Evolutionary conservation across 192 early-diverging fungal species (phyloP).

Genomic region (Phycomyces blakesleeanus): DNA sequence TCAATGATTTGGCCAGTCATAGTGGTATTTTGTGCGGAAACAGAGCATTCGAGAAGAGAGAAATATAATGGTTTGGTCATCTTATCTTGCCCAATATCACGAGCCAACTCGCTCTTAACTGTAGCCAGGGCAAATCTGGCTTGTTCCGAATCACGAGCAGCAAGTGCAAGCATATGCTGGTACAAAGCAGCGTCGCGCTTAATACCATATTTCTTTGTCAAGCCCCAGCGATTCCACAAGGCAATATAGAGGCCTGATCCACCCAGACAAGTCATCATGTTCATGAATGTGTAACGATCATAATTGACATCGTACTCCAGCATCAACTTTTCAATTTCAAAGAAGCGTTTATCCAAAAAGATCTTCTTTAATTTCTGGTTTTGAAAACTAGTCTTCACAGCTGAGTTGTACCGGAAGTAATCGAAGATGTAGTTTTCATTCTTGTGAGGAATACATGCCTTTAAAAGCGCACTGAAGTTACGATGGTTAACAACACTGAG

Average conservation of each 20-base stretch:
- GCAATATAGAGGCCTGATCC: constrained; percentile 20
- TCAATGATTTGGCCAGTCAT: constrained; percentile 17
- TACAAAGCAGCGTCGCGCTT: constrained; percentile 27
- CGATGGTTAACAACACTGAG: constrained; percentile 15
- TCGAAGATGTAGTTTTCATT: constrained; percentile 19
- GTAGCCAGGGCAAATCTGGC: constrained; percentile 29
- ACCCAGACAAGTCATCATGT: constrained; percentile 33
- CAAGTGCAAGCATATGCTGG: constrained; percentile 27
- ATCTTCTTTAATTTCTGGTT: background rate
- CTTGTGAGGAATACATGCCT: constrained; percentile 32
- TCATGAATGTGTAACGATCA: constrained; percentile 33
- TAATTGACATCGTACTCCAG: constrained; percentile 28
- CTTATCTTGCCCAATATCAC: constrained; percentile 8
- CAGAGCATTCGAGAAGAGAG: constrained; percentile 34
- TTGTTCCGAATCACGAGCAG: constrained; percentile 22
- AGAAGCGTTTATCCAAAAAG: constrained; percentile 28
- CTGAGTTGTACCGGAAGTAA: constrained; percentile 14
- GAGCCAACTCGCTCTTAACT: constrained; percentile 20
- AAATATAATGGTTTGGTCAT: constrained; percentile 16
- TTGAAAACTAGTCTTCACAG: background rate
- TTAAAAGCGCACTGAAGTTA: constrained; percentile 29
- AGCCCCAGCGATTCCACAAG: constrained; percentile 31
- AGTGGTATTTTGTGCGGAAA: constrained; percentile 18
- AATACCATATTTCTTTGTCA: constrained; percentile 27
- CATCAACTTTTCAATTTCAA: constrained; percentile 39